A percentile compares a stretch with the other conserved stretches of the same genome.
Conservation (phyloP, 164 flowering plant genomes). For the Tetrastigma voinierianum region DNA sequence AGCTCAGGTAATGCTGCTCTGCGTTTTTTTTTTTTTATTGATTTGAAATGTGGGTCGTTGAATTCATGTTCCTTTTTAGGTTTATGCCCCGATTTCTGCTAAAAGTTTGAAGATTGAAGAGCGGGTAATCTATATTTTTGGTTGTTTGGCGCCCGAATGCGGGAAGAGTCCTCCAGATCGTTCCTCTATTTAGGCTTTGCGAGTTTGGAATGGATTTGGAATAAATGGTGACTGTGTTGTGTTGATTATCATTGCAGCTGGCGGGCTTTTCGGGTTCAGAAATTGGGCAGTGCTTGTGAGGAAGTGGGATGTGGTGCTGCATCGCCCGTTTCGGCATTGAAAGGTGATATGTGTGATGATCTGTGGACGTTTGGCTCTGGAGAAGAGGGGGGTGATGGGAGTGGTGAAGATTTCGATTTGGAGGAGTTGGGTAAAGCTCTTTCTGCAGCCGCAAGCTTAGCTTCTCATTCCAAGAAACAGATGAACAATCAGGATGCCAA, state of each 20-base stretch:
- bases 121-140: constrained; percentile 67
- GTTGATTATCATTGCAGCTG: constrained; percentile 45
- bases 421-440: constrained; percentile 63
- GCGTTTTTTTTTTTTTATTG: neutral
- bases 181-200: no score
- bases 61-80: constrained; percentile 29
- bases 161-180: constrained; percentile 42
- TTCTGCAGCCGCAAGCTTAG: constrained; percentile 45
- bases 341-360: constrained; percentile 29
- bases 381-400: constrained; percentile 22
- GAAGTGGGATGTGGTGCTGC: constrained; percentile 18
- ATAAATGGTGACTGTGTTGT: no score
- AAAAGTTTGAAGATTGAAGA: constrained; percentile 48
- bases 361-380: neutral
- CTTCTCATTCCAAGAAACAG: constrained; percentile 46
- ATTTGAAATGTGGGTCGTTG: neutral
- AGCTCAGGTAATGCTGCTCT: constrained; percentile 57
- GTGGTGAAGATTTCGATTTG: constrained; percentile 54
- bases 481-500: constrained; percentile 12
- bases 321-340: constrained; percentile 26
- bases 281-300: constrained; percentile 11
- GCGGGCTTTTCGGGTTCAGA: constrained; percentile 80
- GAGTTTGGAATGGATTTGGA: no score
- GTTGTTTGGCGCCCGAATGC: constrained; percentile 61
- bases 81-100: constrained; percentile 72